These are phyloP conservation scores for Kodamaea sagamina DNA, from an alignment of 805 yeast genomes.

Conservation along the genomic window DNA sequence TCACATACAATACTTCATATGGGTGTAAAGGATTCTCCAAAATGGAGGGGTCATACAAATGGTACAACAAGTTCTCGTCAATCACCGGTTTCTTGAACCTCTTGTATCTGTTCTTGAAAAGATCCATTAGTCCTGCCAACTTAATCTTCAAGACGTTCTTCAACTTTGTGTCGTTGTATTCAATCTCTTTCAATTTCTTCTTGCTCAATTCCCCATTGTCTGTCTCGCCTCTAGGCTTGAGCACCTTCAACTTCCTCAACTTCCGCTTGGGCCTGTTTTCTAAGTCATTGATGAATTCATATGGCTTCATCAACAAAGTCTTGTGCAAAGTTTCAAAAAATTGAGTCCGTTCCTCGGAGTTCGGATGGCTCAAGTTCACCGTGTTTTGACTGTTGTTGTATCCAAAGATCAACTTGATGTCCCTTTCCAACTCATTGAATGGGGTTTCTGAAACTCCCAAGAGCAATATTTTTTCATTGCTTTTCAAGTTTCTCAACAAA, in stretches of 20 bases:
- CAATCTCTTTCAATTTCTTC: conserved; percentile 51
- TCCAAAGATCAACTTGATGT: conserved; percentile 59
- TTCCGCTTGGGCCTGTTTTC: conserved; percentile 56
- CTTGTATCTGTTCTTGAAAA: conserved; percentile 82
- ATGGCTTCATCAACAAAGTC: conserved; percentile 67
- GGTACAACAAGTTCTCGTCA: conserved; percentile 72
- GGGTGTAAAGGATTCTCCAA: conserved; percentile 37
- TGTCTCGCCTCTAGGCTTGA: conserved; percentile 20
- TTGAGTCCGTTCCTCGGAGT: conserved; percentile 45
- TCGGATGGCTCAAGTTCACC: conserved; percentile 48
- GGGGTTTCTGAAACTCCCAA: conserved; percentile 68
- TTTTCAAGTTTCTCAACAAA: conserved; percentile 63
- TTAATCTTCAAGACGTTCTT: conserved; percentile 85
- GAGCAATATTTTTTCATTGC: conserved; percentile 72
- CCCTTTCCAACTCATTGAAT: conserved; percentile 43
- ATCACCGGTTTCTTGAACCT: conserved; percentile 88
- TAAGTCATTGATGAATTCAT: conserved; percentile 64
- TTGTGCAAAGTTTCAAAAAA: conserved; percentile 58
- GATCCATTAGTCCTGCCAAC: conserved; percentile 84
- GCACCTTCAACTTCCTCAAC: conserved; percentile 41
- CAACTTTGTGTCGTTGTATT: conserved; percentile 72
- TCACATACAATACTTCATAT: conserved; percentile 46
- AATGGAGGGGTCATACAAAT: conserved; percentile 69
- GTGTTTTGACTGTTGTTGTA: conserved; percentile 47
- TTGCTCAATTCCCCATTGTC: conserved; percentile 32